Evolutionary conservation across 352 stramenopile genomes (phyloP).

Genomic region (Pythium inflatum): DNA sequence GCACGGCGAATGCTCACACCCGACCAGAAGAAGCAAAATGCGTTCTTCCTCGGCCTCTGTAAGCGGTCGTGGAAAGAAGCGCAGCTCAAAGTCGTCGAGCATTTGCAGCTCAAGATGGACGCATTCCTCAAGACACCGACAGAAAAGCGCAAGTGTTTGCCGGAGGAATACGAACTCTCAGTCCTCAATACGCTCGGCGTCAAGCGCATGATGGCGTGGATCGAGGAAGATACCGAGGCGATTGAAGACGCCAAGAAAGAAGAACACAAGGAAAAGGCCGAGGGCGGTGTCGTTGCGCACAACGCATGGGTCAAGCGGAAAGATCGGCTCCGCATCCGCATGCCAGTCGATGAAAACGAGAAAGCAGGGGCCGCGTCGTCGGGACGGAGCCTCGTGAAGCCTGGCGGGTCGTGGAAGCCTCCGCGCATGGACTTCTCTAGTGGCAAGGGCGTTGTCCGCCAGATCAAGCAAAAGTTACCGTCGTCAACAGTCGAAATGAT

Average conservation of each 20-base stretch:
- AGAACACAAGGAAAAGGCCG: constrained; percentile 70
- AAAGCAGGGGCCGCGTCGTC: background rate
- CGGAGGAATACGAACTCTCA: constrained; percentile 56
- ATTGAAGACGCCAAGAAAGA: constrained; percentile 71
- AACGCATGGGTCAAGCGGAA: constrained; percentile 82
- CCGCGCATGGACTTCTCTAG: constrained; percentile 80
- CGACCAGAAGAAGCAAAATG: constrained; percentile 83
- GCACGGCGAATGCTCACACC: constrained; percentile 59
- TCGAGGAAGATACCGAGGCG: constrained; percentile 73
- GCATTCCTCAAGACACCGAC: constrained; percentile 28
- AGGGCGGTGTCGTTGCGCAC: constrained; percentile 74
- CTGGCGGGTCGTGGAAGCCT: constrained; percentile 36
- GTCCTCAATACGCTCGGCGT: constrained; percentile 67
- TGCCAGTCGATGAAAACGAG: constrained; percentile 39
- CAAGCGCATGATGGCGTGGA: constrained; percentile 75
- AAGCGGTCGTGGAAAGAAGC: constrained; percentile 78
- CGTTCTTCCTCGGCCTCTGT: constrained; percentile 71
- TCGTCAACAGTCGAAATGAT: constrained; percentile 81
- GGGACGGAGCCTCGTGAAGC: too few relatives aligned
- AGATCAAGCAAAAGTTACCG: constrained; percentile 56
- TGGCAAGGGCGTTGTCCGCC: constrained; percentile 63
- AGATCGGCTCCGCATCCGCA: constrained; percentile 71
- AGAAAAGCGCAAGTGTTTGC: constrained; percentile 34
- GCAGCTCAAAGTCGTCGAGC: constrained; percentile 72
- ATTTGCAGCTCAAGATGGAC: constrained; percentile 67